A percentile compares a stretch with the other conserved stretches of the same genome.
These are phyloP conservation scores for Kodamaea suecica DNA, from an alignment of 1,139 yeast species.

Conservation along the genomic window DNA sequence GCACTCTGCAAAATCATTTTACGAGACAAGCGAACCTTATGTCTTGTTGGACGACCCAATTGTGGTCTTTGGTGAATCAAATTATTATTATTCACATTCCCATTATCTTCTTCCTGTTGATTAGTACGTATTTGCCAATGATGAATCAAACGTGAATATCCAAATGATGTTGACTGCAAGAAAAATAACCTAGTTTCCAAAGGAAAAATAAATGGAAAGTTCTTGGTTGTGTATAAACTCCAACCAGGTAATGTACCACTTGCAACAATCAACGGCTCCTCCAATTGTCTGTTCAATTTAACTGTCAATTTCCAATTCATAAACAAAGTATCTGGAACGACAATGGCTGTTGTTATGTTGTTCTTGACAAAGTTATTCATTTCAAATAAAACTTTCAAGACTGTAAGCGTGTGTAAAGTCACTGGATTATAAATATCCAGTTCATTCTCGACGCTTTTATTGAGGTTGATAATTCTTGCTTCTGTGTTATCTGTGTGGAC, in stretches of 20 bases:
- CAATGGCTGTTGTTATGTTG: constrained; percentile 11
- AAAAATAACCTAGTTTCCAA: constrained; percentile 76
- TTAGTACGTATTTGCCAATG: constrained; percentile 65
- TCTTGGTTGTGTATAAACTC: constrained; percentile 69
- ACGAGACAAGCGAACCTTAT: constrained; percentile 77
- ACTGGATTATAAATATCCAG: constrained; percentile 40
- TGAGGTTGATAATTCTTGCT: background rate
- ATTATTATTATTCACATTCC: constrained; percentile 10
- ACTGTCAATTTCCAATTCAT: constrained; percentile 83
- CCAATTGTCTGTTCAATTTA: constrained; percentile 80
- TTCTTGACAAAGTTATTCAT: constrained; percentile 42
- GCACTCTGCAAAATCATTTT: constrained; percentile 74
- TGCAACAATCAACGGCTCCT: constrained; percentile 85
- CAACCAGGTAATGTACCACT: constrained; percentile 86
- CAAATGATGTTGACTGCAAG: constrained; percentile 86
- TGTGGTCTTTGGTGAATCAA: constrained; percentile 30
- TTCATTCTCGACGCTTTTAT: constrained; percentile 27
- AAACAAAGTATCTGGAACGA: constrained; percentile 47
- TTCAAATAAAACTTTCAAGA: constrained; percentile 53
- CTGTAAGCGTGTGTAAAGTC: constrained; percentile 49
- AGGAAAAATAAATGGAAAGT: constrained; percentile 82
- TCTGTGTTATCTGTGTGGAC: constrained; percentile 13
- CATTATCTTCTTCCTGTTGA: constrained; percentile 34
- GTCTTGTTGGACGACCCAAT: constrained; percentile 76
- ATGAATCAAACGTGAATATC: constrained; percentile 79